These are phyloP conservation scores for Colletotrichum camelliae DNA, from an alignment of 2,329 filamentous ascomycete genomes.

Conservation along the genomic window DNA sequence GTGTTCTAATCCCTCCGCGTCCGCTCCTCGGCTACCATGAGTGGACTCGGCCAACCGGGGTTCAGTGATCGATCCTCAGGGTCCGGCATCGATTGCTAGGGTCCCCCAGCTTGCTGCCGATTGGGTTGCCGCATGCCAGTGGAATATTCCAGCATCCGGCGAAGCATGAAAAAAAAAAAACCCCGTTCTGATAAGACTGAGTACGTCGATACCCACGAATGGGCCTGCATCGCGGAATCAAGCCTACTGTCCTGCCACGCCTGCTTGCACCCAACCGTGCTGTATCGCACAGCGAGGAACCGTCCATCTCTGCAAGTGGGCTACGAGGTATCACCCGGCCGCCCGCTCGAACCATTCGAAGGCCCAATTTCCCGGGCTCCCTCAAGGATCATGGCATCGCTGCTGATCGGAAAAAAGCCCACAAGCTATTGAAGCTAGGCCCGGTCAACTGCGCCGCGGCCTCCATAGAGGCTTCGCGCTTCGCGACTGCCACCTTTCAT, in stretches of 20 bases:
- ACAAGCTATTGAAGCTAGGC: background rate
- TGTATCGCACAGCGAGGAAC: background rate
- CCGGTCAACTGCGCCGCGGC: background rate
- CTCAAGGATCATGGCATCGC: background rate
- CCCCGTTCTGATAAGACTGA: background rate
- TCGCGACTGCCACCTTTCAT: conserved; percentile 7
- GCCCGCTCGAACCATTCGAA: background rate
- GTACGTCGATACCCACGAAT: background rate
- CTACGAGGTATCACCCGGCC: background rate
- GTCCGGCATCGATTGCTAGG: background rate
- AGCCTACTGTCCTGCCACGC: background rate
- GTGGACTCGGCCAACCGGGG: background rate
- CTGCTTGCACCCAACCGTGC: background rate
- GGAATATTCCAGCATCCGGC: conserved; percentile 3
- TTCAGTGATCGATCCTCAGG: conserved; percentile 10
- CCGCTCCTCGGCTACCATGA: background rate
- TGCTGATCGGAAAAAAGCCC: background rate
- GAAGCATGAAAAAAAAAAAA: background rate
- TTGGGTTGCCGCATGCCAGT: background rate
- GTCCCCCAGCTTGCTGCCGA: background rate
- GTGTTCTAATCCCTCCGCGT: conserved; percentile 18
- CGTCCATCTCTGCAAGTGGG: background rate
- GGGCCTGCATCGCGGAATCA: background rate
- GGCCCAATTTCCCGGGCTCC: background rate
- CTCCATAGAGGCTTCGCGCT: background rate